Percentiles rank a stretch among this genome's conserved stretches.
Conservation (phyloP, 331 rosid species). For the Arachis monticola region DNA sequence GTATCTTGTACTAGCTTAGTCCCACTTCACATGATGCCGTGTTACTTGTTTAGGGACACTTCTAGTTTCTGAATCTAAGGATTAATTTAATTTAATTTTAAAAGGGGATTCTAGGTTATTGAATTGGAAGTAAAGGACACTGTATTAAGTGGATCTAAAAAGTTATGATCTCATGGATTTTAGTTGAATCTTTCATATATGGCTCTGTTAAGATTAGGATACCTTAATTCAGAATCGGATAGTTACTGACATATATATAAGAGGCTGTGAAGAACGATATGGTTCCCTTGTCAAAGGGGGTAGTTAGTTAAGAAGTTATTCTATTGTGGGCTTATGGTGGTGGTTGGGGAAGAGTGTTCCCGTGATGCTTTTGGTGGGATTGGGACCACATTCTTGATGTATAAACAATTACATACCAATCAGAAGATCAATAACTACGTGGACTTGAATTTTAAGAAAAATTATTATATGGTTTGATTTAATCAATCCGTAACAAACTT, state of each 20-base stretch:
- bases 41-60: slow-evolving; percentile 14
- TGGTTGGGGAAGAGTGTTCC: slow-evolving; percentile 12
- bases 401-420: background rate
- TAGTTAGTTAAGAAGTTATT: slow-evolving; percentile 20
- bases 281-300: slow-evolving; percentile 4
- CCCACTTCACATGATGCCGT: slow-evolving; percentile 46
- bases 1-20: slow-evolving; percentile 13
- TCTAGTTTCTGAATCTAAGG: background rate
- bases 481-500: background rate
- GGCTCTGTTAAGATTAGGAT: background rate
- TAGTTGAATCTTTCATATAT: slow-evolving; percentile 2
- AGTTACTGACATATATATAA: background rate
- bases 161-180: background rate
- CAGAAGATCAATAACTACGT: slow-evolving; percentile 4
- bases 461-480: background rate
- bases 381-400: slow-evolving; percentile 29
- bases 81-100: background rate
- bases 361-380: slow-evolving; percentile 33
- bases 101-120: background rate
- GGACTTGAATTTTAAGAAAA: background rate
- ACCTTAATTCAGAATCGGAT: background rate
- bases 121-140: background rate
- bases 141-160: background rate
- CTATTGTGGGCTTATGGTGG: slow-evolving; percentile 8
- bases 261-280: too few species aligned